Evolutionary conservation across 495 filamentous ascomycete genomes (phyloP).

Genomic region (Xylaria acuta): DNA sequence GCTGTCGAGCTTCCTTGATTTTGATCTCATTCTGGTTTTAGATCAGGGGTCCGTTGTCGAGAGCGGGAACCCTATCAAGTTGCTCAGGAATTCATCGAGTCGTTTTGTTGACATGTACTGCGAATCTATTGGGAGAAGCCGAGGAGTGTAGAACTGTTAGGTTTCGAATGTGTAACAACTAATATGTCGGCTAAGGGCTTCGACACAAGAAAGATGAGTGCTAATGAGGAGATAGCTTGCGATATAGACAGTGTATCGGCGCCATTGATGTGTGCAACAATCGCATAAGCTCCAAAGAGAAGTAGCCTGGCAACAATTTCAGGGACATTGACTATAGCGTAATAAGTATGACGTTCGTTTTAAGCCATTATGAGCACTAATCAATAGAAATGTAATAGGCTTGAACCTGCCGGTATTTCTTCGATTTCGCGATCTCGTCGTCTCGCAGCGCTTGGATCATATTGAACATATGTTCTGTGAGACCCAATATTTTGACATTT

Average conservation of each 20-base stretch:
- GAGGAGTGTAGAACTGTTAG: not conserved
- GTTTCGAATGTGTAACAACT: not conserved
- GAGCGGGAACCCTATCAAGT: constrained; percentile 3
- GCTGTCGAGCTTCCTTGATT: constrained; percentile 62
- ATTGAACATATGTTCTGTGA: constrained; percentile 36
- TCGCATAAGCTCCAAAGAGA: constrained; percentile 38
- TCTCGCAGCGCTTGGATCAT: constrained; percentile 58
- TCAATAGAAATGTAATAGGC: constrained; percentile 26
- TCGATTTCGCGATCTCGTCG: constrained; percentile 52
- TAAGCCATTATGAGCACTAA: not conserved
- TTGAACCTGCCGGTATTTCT: constrained; percentile 27
- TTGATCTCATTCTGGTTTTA: constrained; percentile 31
- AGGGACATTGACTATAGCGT: constrained; percentile 25
- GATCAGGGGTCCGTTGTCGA: constrained; percentile 19
- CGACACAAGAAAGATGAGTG: constrained; percentile 24
- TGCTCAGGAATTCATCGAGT: constrained; percentile 1
- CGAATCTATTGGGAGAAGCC: not conserved
- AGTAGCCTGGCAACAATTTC: constrained; percentile 33
- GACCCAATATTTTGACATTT: constrained; percentile 51
- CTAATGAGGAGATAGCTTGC: constrained; percentile 31
- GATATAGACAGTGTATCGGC: constrained; percentile 25
- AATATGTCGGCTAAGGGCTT: constrained; percentile 19
- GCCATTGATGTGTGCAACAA: constrained; percentile 33
- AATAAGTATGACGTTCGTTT: not conserved
- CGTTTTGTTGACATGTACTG: constrained; percentile 10